phyloP scores from a whole-genome alignment of 768 basidiomycete species.

The Tylopilus balloui region DNA sequence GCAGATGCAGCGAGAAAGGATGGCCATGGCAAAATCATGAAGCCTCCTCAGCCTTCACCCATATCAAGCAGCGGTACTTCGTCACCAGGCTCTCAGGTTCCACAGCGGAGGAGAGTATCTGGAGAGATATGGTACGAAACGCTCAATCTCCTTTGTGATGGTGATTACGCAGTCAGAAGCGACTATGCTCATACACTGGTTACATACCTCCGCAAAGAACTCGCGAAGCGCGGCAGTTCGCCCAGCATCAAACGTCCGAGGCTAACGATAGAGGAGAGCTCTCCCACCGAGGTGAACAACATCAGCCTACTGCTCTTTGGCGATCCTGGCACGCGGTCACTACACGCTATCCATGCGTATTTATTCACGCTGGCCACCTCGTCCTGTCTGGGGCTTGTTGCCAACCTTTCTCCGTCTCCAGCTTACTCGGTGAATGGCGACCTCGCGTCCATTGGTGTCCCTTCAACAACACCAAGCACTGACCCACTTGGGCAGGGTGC shows the following conservation, averaged over 20 bases:
- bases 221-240: constrained; percentile 50
- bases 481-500: constrained; percentile 22
- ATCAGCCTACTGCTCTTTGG: constrained; percentile 49
- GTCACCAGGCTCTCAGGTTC: constrained; percentile 31
- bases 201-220: constrained; percentile 73
- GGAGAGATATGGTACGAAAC: constrained; percentile 93
- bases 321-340: constrained; percentile 63
- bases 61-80: constrained; percentile 27
- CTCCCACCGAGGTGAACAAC: constrained; percentile 41
- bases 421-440: constrained; percentile 35
- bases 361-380: constrained; percentile 75
- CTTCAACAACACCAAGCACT: constrained; percentile 32
- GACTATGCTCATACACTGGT: constrained; percentile 74
- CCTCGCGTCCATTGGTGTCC: constrained; percentile 24
- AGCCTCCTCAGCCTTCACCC: constrained; percentile 22
- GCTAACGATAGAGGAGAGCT: constrained; percentile 45
- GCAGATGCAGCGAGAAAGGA: constrained; percentile 43
- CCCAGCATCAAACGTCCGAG: constrained; percentile 46
- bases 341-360: constrained; percentile 79
- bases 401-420: constrained; percentile 39
- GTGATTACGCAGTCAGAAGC: constrained; percentile 68
- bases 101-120: constrained; percentile 63
- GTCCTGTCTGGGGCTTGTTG: constrained; percentile 49
- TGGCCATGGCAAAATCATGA: constrained; percentile 10
- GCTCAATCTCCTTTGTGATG: constrained; percentile 76